A percentile compares a stretch with the other conserved stretches of the same genome.
Conservation (phyloP, 129 eudicot species). For the Flaveria ramosissima region DNA sequence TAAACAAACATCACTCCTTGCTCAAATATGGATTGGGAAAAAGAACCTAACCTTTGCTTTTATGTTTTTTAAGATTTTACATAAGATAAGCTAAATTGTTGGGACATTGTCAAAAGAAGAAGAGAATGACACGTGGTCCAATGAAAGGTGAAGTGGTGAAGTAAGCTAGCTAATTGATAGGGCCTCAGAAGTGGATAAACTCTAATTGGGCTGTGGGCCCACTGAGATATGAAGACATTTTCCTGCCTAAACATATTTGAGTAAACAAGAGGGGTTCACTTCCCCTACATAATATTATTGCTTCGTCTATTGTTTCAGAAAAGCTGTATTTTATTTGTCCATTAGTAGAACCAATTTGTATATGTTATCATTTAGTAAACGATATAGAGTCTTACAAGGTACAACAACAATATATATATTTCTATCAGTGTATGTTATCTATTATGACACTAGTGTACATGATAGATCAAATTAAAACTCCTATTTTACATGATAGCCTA, state of each 20-base stretch:
- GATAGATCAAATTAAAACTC: too few species aligned
- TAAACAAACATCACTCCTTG: background rate
- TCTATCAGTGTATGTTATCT: too few species aligned
- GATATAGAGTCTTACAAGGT: too few species aligned
- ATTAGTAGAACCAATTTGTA: background rate
- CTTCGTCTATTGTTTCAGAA: background rate
- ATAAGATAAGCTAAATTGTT: background rate
- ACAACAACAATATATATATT: too few species aligned
- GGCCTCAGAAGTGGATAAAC: conserved; percentile 29
- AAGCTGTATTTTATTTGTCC: background rate
- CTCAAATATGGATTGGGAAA: background rate
- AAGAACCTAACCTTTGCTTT: background rate
- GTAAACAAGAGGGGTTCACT: too few species aligned
- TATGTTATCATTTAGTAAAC: too few species aligned
- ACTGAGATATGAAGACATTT: conserved; percentile 8
- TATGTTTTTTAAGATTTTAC: background rate
- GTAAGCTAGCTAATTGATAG: conserved; percentile 8
- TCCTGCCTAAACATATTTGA: background rate
- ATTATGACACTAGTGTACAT: too few species aligned
- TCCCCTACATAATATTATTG: background rate
- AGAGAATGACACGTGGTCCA: conserved; percentile 21
- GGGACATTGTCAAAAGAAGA: conserved; percentile 13
- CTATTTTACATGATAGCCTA: too few species aligned
- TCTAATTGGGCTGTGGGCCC: conserved; percentile 20
- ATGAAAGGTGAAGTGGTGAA: background rate